Percentiles rank a stretch among this genome's conserved stretches.
Evolutionary conservation across 192 early-diverging fungal species (phyloP).

Genomic region (Backusella morwellensis): DNA sequence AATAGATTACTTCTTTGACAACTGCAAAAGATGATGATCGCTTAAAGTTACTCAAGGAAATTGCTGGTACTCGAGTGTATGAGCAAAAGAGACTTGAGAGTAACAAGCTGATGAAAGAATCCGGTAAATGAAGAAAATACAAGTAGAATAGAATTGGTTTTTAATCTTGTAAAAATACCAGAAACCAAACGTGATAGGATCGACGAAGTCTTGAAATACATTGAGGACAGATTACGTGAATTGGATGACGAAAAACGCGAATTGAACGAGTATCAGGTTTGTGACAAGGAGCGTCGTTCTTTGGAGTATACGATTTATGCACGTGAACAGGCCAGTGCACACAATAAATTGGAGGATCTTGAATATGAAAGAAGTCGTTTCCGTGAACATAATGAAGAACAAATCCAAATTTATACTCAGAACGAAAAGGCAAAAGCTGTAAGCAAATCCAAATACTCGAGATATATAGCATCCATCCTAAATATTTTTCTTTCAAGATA

Average conservation of each 20-base stretch:
- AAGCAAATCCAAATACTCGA: slow-evolving; percentile 11
- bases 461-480: too few species aligned
- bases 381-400: slow-evolving; percentile 18
- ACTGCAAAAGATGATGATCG: slow-evolving; percentile 93
- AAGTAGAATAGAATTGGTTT: too few species aligned
- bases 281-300: slow-evolving; percentile 82
- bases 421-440: slow-evolving; percentile 23
- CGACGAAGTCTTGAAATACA: slow-evolving; percentile 81
- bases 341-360: slow-evolving; percentile 71
- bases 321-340: slow-evolving; percentile 81
- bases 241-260: slow-evolving; percentile 95
- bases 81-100: slow-evolving; percentile 88
- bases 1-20: slow-evolving; percentile 85
- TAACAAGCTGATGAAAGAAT: slow-evolving; percentile 91
- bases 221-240: slow-evolving; percentile 85
- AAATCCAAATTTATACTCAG: slow-evolving; percentile 13
- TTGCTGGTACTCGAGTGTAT: slow-evolving; percentile 97
- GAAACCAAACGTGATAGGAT: slow-evolving; percentile 86
- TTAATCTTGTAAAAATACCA: slow-evolving; percentile 23
- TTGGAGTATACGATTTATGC: slow-evolving; percentile 94
- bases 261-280: slow-evolving; percentile 81
- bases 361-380: slow-evolving; percentile 52
- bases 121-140: slow-evolving; percentile 45
- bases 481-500: slow-evolving; percentile 16
- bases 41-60: slow-evolving; percentile 89